phyloP scores from a whole-genome alignment of 495 filamentous ascomycete genomes.

The Friedmanniomyces endolithicus region DNA sequence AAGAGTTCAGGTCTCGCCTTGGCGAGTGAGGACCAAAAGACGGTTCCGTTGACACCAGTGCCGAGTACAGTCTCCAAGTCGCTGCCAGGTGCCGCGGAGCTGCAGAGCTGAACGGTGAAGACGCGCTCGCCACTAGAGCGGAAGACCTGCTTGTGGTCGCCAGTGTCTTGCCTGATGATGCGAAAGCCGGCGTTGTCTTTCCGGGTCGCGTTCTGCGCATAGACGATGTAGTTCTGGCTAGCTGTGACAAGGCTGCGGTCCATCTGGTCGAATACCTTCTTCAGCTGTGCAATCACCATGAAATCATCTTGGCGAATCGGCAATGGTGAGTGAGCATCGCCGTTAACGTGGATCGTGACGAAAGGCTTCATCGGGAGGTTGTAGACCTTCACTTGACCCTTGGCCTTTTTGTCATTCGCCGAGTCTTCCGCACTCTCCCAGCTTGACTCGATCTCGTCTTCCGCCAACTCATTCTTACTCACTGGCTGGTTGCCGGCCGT shows the following conservation, averaged over 20 bases:
- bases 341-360: constrained; percentile 57
- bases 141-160: constrained; percentile 78
- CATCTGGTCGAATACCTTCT: constrained; percentile 95
- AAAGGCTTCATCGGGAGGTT: constrained; percentile 95
- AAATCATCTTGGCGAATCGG: constrained; percentile 53
- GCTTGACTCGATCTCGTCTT: constrained; percentile 14
- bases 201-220: constrained; percentile 63
- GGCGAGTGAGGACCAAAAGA: constrained; percentile 76
- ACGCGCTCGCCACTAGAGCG: constrained; percentile 76
- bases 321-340: constrained; percentile 27
- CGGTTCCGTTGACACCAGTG: constrained; percentile 82
- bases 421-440: constrained; percentile 37
- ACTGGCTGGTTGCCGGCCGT: neutral
- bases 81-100: constrained; percentile 34
- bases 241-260: constrained; percentile 86
- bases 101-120: constrained; percentile 80
- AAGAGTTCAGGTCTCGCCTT: constrained; percentile 60
- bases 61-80: constrained; percentile 68
- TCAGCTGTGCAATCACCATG: constrained; percentile 80
- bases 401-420: constrained; percentile 41
- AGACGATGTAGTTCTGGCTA: constrained; percentile 82
- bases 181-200: constrained; percentile 61
- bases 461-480: constrained; percentile 33
- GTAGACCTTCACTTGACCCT: constrained; percentile 54
- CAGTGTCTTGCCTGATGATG: constrained; percentile 88